Evolutionary conservation across 1,284 basidiomycete genomes (phyloP), one percentile per base, ranked within the genome.

Genomic region (Papiliotrema flavescens): DNA sequence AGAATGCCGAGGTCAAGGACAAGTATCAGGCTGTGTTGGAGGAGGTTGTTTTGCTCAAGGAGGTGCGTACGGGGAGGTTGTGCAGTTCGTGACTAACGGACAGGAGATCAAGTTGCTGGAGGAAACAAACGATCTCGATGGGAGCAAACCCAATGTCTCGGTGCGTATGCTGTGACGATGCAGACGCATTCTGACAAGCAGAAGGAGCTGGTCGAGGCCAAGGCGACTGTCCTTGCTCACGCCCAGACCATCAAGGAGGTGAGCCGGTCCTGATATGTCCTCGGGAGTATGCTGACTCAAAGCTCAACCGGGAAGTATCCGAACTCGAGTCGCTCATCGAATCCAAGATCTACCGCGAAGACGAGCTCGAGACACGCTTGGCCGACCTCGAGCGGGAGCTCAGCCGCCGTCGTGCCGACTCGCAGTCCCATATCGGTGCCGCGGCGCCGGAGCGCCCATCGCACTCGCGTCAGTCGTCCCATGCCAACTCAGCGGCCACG

Each of bases 311-410:
- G 67, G 90, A 95, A 76, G 89, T 95, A 49, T 84, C 85, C 49
- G 90, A 95, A 71, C 81, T 96, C 22, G 92, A 96, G 74, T 83
- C 85, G 54, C 79, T 96, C 43, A 85, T 95, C 36, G 92, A 96
- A 74, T 84, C 89, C 54, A 95, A 96, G 86, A 95, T 95, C 62
- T 94, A 94, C 73, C 85, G 86, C 49, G 91, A 96, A 83, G 92
- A 93, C 69, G 92, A 94, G 67, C 84, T 96, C 37, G 92, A 95
- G 70, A 85, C 85, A 64, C 89, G 92, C 66, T 76, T 94, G 39
- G 84, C 89, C 61, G 82, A 83, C 2, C 78, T 89, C 45, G 88
- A 88, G 64, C 63, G 65, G 23, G 65, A 72, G 41, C 51, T 65
- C 43, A 64, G 54, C 43, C 42, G 53, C 45, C 52, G 51, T 26